Evolutionary conservation across 768 basidiomycete species (phyloP).

Genomic region (Hydnomerulius pinastri): DNA sequence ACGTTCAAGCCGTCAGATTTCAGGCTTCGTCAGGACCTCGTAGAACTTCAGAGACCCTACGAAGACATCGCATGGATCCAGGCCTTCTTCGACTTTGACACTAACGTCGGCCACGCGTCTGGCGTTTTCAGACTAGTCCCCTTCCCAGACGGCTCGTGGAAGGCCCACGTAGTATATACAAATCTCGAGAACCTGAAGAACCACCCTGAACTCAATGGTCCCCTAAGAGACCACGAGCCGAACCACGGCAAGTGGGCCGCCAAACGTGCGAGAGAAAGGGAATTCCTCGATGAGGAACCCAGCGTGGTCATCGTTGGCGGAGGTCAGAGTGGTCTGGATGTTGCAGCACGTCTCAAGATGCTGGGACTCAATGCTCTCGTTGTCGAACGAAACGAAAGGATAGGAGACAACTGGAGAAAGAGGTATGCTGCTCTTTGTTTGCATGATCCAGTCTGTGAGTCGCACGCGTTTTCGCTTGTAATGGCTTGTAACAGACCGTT

Average conservation of each 20-base stretch:
- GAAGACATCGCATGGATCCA: constrained; percentile 47
- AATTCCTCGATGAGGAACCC: constrained; percentile 44
- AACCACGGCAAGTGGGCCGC: constrained; percentile 33
- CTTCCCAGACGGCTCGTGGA: constrained; percentile 43
- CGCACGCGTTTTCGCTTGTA: background rate
- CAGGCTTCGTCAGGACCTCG: constrained; percentile 20
- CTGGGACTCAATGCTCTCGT: constrained; percentile 20
- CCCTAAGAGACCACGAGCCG: constrained; percentile 43
- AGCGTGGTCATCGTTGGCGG: constrained; percentile 53
- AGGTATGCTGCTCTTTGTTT: constrained; percentile 31
- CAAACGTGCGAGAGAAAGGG: constrained; percentile 27
- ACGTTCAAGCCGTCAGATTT: constrained; percentile 21
- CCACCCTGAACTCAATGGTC: constrained; percentile 45
- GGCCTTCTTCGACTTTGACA: constrained; percentile 45
- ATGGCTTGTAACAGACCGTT: background rate
- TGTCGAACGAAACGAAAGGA: constrained; percentile 26
- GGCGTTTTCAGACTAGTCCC: constrained; percentile 52
- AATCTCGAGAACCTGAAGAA: constrained; percentile 52
- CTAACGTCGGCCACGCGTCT: constrained; percentile 37
- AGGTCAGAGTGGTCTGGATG: constrained; percentile 55
- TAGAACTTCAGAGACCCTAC: constrained; percentile 28
- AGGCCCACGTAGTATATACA: constrained; percentile 50
- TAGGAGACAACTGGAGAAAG: constrained; percentile 35
- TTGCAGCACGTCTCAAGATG: constrained; percentile 56
- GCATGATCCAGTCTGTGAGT: constrained; percentile 35